A percentile compares a stretch with the other conserved stretches of the same genome.
Evolutionary conservation across 495 filamentous ascomycete genomes (phyloP).

Genomic region (Daldinia caldariorum): DNA sequence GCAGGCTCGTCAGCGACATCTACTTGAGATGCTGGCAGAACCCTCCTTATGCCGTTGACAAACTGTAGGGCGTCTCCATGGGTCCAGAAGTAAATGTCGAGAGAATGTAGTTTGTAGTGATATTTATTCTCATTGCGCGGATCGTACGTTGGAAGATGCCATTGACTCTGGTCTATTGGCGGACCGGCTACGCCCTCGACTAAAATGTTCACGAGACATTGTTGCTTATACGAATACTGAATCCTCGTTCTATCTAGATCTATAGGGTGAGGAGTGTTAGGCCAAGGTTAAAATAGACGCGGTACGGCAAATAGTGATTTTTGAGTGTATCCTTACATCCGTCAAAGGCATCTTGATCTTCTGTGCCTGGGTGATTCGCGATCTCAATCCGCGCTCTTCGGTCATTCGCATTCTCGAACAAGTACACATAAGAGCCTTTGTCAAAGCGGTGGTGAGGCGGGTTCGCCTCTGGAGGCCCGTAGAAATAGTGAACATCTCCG

Average conservation of each 20-base stretch:
- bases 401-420: conserved; percentile 78
- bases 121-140: conserved; percentile 74
- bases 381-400: conserved; percentile 80
- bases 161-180: conserved; percentile 64
- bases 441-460: conserved; percentile 88
- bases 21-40: conserved; percentile 69
- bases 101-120: conserved; percentile 78
- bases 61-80: conserved; percentile 78
- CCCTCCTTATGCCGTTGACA: conserved; percentile 68
- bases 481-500: conserved; percentile 90
- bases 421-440: conserved; percentile 87
- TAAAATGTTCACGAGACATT: conserved; percentile 76
- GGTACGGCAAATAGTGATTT: neutral
- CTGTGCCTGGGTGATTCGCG: conserved; percentile 84
- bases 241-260: conserved; percentile 72
- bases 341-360: conserved; percentile 89
- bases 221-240: conserved; percentile 80
- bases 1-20: conserved; percentile 66
- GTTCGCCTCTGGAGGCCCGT: conserved; percentile 72
- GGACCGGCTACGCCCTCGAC: conserved; percentile 66
- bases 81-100: conserved; percentile 93
- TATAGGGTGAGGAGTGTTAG: conserved; percentile 44
- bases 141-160: conserved; percentile 80
- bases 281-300: neutral
- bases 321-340: conserved; percentile 67